A percentile compares a stretch with the other conserved stretches of the same genome.
Conservation (phyloP, 495 filamentous ascomycete genomes). For the Penicillium parvum region DNA sequence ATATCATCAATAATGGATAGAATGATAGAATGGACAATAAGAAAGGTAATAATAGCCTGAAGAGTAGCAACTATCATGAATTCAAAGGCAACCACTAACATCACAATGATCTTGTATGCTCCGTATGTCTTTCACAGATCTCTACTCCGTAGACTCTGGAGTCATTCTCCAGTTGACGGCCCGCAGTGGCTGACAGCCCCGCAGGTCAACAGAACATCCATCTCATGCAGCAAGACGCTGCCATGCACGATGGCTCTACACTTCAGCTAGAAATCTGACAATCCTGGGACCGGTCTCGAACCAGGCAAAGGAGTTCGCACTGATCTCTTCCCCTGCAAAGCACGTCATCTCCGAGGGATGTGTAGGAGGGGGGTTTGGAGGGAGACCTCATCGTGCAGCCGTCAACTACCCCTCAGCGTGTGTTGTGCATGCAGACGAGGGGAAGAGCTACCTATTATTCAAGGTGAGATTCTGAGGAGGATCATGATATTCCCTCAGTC, state of each 20-base stretch:
- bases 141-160: too few species aligned
- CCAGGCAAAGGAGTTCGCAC: background rate
- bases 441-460: too few species aligned
- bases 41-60: too few species aligned
- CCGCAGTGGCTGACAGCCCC: slow-evolving; percentile 31
- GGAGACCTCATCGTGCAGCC: slow-evolving; percentile 13
- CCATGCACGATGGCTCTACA: background rate
- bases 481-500: too few species aligned
- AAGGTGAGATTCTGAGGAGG: too few species aligned
- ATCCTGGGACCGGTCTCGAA: background rate
- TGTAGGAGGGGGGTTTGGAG: background rate
- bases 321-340: slow-evolving; percentile 6
- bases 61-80: too few species aligned
- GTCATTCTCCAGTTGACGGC: slow-evolving; percentile 4
- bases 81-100: too few species aligned
- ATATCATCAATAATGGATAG: too few species aligned
- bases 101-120: too few species aligned
- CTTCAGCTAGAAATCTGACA: background rate
- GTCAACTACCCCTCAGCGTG: background rate
- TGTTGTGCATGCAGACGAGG: too few species aligned
- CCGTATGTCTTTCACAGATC: too few species aligned
- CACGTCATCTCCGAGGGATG: slow-evolving; percentile 11
- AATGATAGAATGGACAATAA: too few species aligned
- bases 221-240: slow-evolving; percentile 14
- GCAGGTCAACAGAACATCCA: slow-evolving; percentile 22